Evolutionary conservation across 352 stramenopile genomes (phyloP).

Genomic region (Pythium dissimile): DNA sequence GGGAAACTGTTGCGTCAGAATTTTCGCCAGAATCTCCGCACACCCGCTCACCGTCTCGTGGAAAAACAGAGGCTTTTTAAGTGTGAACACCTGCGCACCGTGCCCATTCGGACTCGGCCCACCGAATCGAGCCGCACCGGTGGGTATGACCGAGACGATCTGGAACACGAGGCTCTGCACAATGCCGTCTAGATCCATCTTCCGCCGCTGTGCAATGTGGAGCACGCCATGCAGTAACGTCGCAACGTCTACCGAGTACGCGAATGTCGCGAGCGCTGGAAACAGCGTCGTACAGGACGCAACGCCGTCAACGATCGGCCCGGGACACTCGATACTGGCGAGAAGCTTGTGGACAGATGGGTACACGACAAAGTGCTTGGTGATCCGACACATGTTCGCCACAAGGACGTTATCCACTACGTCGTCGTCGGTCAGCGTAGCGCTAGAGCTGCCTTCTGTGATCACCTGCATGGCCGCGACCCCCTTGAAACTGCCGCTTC

Average conservation of each 20-base stretch:
- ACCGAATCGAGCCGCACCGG: slow-evolving; percentile 15
- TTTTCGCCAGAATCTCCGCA: slow-evolving; percentile 59
- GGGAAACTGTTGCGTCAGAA: slow-evolving; percentile 62
- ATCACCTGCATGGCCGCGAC: background rate
- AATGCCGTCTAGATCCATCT: slow-evolving; percentile 39
- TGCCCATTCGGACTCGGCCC: background rate
- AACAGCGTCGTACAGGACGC: slow-evolving; percentile 34
- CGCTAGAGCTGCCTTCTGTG: background rate
- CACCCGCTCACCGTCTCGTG: slow-evolving; percentile 62
- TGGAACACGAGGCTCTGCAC: slow-evolving; percentile 50
- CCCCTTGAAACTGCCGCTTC: background rate
- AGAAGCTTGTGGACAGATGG: slow-evolving; percentile 60
- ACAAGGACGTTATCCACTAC: slow-evolving; percentile 50
- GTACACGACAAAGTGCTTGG: slow-evolving; percentile 65
- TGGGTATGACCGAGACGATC: slow-evolving; percentile 43
- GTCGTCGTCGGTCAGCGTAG: slow-evolving; percentile 14
- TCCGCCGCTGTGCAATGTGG: slow-evolving; percentile 50
- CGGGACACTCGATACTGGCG: slow-evolving; percentile 17
- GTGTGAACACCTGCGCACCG: slow-evolving; percentile 31
- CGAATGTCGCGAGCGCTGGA: slow-evolving; percentile 38
- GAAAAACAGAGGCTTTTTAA: slow-evolving; percentile 29
- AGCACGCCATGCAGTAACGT: slow-evolving; percentile 62
- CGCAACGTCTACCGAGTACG: slow-evolving; percentile 63
- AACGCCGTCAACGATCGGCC: slow-evolving; percentile 2
- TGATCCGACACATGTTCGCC: slow-evolving; percentile 69